Base-by-base conservation (phyloP, 176 grass and related monocot species). In the Phyllostachys edulis region DNA sequence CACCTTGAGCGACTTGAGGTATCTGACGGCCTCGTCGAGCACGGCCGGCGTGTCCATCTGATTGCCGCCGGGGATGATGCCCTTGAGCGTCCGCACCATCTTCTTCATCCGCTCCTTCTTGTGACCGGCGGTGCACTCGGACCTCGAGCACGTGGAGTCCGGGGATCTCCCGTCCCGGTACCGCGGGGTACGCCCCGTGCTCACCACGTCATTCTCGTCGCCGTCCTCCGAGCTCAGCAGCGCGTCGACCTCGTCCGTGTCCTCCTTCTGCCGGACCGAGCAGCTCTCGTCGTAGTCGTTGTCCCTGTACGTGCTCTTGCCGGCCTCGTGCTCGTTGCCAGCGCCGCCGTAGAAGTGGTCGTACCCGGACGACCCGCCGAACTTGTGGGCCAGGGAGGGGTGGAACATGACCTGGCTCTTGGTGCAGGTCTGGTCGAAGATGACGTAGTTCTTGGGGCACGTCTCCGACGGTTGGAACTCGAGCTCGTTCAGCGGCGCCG, bases 361-460 rank as follows among this genome's bases (percentile, higher is more conserved):
- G 29, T 88, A 85, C 34, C 61, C 90, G 1, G 89, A 86, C 0
- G 79, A 84, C 5, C 29, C 60, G 13, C 87, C 91, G 7, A 99
- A 76, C 76, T 96, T 96, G 75, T 92, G 82, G 8, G 93, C 89
- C 49, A 99, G 76, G 5, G 93, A 90, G 13, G 93, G 96, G 71
- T 99, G 96, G 88, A 96, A 99, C 93, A 99, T 96, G 66, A 99
- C 93, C 66, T 91, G 57, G 89, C 89, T 99, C 80, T 80, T 89
- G 89, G 82, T 85, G 54, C 76, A 90, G 6, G 89, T 99, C 83
- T 99, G 96, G 67, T 99, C 93, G 69, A 99, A 99, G 81, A 99
- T 99, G 77, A 99, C 93, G 34, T 94, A 99, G 86, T 99, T 96
- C 91, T 90, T 90, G 37, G 96, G 96, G 85, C 91, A 99, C 34